These are phyloP conservation scores for Lactarius deliciosus DNA, from an alignment of 768 basidiomycete genomes.

Conservation along the genomic window DNA sequence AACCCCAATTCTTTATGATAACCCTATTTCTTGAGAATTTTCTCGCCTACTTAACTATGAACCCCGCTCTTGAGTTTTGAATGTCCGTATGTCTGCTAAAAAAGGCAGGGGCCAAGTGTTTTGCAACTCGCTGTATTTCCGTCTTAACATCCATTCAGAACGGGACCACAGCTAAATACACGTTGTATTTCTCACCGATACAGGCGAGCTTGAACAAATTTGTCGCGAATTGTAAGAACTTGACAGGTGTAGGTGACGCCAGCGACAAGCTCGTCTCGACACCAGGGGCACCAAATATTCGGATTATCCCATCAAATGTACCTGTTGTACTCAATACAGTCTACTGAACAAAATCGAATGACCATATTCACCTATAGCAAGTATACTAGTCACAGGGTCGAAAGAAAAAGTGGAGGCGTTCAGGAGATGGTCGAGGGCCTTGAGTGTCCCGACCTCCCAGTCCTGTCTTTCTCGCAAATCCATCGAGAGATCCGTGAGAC, in stretches of 20 bases:
- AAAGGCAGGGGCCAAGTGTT: too few relatives aligned
- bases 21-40: too few relatives aligned
- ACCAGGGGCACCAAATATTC: conserved; percentile 66
- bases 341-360: not conserved
- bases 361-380: conserved; percentile 55
- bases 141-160: conserved; percentile 38
- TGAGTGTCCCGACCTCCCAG: conserved; percentile 55
- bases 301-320: conserved; percentile 59
- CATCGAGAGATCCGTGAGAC: conserved; percentile 54
- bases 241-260: conserved; percentile 43
- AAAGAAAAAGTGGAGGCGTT: conserved; percentile 54
- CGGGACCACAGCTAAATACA: not conserved
- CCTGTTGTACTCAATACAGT: conserved; percentile 41
- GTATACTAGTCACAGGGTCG: conserved; percentile 58
- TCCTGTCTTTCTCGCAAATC: conserved; percentile 56
- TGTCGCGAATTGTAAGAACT: conserved; percentile 61
- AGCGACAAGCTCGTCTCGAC: conserved; percentile 57
- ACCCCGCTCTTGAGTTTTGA: too few relatives aligned
- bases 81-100: too few relatives aligned
- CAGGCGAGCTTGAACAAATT: conserved; percentile 56
- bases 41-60: too few relatives aligned
- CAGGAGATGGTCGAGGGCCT: conserved; percentile 49
- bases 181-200: conserved; percentile 48
- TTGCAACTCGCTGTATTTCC: too few relatives aligned
- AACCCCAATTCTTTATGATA: too few relatives aligned